These are phyloP conservation scores for Amphicarpaea edgeworthii DNA, from an alignment of 306 rosid species.

Conservation along the genomic window DNA sequence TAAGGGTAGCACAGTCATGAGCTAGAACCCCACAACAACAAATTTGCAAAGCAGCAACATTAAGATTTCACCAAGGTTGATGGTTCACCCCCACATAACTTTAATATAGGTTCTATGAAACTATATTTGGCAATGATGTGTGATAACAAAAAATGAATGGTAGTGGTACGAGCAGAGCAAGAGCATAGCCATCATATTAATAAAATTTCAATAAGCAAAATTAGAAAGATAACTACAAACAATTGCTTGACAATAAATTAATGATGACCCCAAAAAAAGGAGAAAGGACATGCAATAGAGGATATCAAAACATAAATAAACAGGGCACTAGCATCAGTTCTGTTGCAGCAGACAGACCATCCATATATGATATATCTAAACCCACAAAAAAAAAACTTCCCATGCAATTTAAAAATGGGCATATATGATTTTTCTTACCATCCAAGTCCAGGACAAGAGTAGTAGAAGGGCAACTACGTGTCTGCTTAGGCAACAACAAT, in stretches of 20 bases:
- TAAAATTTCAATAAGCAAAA: conserved; percentile 24
- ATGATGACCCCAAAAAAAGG: background rate
- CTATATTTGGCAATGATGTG: background rate
- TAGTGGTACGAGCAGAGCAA: background rate
- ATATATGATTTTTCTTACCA: conserved; percentile 63
- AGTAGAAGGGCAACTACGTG: conserved; percentile 96
- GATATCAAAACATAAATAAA: conserved; percentile 5
- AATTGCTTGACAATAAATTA: background rate
- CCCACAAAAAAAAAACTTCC: background rate
- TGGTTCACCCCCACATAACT: conserved; percentile 11
- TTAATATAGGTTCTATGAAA: conserved; percentile 9
- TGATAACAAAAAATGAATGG: conserved; percentile 1
- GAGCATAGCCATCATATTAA: background rate
- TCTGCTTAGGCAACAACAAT: conserved; percentile 90
- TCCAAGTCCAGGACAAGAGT: conserved; percentile 97
- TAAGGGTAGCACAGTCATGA: background rate
- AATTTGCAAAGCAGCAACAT: background rate
- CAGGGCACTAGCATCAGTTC: background rate
- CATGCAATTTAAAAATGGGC: no score
- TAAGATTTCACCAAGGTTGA: conserved; percentile 2
- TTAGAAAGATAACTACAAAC: background rate
- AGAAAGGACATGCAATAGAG: background rate
- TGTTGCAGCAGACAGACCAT: conserved; percentile 4
- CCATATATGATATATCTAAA: conserved; percentile 7
- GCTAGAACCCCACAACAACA: conserved; percentile 2